A percentile compares a stretch with the other conserved stretches of the same genome.
Evolutionary conservation across 1,284 basidiomycete genomes (phyloP).

Genomic region (Leccinum subspadiceum): DNA sequence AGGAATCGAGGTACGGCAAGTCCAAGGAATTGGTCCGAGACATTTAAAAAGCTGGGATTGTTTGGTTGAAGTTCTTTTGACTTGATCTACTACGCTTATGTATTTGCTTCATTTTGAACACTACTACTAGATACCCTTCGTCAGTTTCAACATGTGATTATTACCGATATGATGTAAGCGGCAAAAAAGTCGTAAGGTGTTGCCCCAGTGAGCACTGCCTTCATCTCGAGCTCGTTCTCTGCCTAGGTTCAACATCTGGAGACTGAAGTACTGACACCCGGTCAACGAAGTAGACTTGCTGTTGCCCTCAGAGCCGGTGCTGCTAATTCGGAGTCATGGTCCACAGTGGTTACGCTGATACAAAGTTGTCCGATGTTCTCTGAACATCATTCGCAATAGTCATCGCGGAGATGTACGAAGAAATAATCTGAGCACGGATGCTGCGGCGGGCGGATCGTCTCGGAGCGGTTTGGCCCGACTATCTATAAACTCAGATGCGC

Average conservation of each 20-base stretch:
- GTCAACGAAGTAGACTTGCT: neutral
- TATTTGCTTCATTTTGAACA: neutral
- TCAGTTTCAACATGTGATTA: too few species aligned
- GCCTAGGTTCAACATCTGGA: neutral
- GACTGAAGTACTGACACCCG: neutral
- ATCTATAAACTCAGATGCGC: neutral
- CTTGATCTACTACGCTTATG: slow-evolving; percentile 6
- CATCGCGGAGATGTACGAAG: neutral
- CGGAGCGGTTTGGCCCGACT: neutral
- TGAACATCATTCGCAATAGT: neutral
- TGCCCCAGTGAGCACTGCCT: too few species aligned
- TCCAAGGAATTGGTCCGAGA: slow-evolving; percentile 21
- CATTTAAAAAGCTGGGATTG: slow-evolving; percentile 26
- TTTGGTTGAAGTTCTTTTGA: slow-evolving; percentile 11
- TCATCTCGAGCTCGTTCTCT: too few species aligned
- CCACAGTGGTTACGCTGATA: neutral
- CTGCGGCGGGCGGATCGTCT: neutral
- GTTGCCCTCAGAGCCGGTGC: neutral
- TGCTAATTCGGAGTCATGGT: neutral
- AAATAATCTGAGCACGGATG: neutral
- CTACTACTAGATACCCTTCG: too few species aligned
- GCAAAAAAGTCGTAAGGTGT: too few species aligned
- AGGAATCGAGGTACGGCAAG: neutral
- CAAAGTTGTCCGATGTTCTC: neutral
- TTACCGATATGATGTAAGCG: too few species aligned